Base-by-base conservation (phyloP, 2,329 filamentous ascomycete genomes). In the Fusarium mangiferae region DNA sequence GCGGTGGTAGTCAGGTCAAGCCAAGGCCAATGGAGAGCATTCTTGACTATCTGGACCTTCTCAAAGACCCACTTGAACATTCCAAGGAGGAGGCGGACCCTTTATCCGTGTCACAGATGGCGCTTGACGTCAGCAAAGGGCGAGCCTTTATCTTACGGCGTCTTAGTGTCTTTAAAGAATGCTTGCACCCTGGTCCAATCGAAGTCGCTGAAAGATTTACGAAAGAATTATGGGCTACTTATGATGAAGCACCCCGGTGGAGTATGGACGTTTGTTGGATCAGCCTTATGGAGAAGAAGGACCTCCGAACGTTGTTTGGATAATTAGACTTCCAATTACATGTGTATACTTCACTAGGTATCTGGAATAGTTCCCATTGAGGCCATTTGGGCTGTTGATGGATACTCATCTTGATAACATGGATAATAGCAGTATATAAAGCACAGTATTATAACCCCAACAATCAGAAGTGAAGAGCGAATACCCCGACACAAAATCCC, bases 401-500 rank as follows among this genome's bases (percentile, higher is more conserved):
- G 30, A 13, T 14, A 11, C 13, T 11, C 12, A 14, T 33, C 30
- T 33, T 33, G 33, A 33, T 39, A 7, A 22, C 20, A 39, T 22
- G 20, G 38, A 22, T 22, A 22, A 22, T 9, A 7, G 22, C 22
- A 13, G 41, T 14, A 42, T n/a, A 3, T 7, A n/a, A 11, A 22
- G 14, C 11, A 5, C 15, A 30, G 13, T 7, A 35, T 20, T 15
- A 15, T 26, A 6, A 15, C 0, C 2, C 2, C 13, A 2, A 3
- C 9, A 7, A 15, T 5, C 5, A 52, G n/a, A 52, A 20, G 0
- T 24, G 5, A 11, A 51, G 17, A 51, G 17, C 2, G 20, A 14
- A 0, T 11, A 6, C 4, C 17, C 6, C 3, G 5, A 7, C 12
- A 24, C 1, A 12, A 7, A 2, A 15, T 8, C 5, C 17, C n/a